Base-by-base conservation (phyloP, 495 filamentous ascomycete genomes). In the Xylaria cubensis region DNA sequence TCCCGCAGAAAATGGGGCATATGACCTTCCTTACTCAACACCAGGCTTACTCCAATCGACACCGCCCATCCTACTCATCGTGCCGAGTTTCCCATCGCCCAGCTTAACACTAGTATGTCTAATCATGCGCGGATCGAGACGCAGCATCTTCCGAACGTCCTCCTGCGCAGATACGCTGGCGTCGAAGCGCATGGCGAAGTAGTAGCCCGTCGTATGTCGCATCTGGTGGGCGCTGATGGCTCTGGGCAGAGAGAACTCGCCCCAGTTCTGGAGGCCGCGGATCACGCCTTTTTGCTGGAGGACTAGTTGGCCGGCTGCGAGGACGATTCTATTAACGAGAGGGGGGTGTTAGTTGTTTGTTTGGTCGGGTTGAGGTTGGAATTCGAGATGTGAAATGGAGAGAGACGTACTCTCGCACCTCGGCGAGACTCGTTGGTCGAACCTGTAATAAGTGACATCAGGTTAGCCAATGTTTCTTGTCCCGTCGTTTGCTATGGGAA, bases 181-280 rank as follows among this genome's bases (percentile, higher is more conserved):
- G 80, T 99, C 96, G 84, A 97, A 99, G 72, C 96, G 93, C 94
- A 99, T 93, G 78, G 97, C 90, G 85, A 99, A 99, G 86, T 98
- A 97, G 82, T 98, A 94, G 42, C 97, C 96, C 46, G 87, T 86
- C 67, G 88, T 88, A 85, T 98, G 91, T 68, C 87, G 87, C 69
- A 90, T 88, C 83, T 97, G 93, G 82, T 95, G 92, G 78, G 90
- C 90, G 73, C 86, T 90, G 67, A 89, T 88, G 72, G 90, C 84
- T 73, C 88, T 90, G 41, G 96, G 96, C 19, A 99, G 90, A 13
- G 90, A 82, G 84, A 95, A 97, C 72, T 90, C 85, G 76, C 97
- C 97, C 96, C 96, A 99, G 86, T 99, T 98, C 67, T 90, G 91
- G 76, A 93, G 87, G 78, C 94, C 94, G 72, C 96, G 95, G 79